Base-by-base conservation (phyloP, 176 grass and related monocot species). In the Tillandsia fasciculata region DNA sequence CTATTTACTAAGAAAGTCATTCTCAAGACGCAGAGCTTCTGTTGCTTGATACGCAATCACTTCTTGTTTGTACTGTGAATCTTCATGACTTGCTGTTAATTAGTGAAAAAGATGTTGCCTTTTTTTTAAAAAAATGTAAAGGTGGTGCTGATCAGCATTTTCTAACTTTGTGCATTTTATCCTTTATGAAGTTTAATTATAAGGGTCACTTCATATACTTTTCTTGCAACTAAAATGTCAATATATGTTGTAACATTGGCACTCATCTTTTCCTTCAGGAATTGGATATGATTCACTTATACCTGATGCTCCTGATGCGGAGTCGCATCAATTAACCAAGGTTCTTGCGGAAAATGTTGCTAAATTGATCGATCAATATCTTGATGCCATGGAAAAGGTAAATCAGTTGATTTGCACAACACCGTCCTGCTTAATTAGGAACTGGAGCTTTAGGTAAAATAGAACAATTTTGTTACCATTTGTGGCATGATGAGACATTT, bases 341-440 rank as follows among this genome's bases (percentile, higher is more conserved):
- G 8, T 49, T 0, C 67, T 92, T 51, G 81, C 74, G 6, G 89
- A 90, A 80, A 87, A 92, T 83, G 83, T 83, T 66, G 79, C 72
- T 68, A 85, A 87, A 82, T 83, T 83, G 79, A 80, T 97, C 24
- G 89, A 92, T 15, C 86, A 97, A 73, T 92, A 92, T 92, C 69
- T 97, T 20, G 86, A 90, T 56, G 73, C 93, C 67, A 97, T 97
- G 93, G 93, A 92, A 81, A 90, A 92, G 79, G 93, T 89, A 64
- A 78, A 67, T 13, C 49, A 63, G 49, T 77, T 67, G 72, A 58
- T 56, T 78, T 71, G 3, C 33, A 53, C 18, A n/a, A 50, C 57
- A 53, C 20, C 22, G 42, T 17, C 48, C 58, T 20, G 33, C 13
- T 61, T 18, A 15, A 15, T n/a, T 61, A 61, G 15, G 15, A 61